phyloP scores from a whole-genome alignment of 1,139 yeast genomes.

The Geotrichum restrictum region DNA sequence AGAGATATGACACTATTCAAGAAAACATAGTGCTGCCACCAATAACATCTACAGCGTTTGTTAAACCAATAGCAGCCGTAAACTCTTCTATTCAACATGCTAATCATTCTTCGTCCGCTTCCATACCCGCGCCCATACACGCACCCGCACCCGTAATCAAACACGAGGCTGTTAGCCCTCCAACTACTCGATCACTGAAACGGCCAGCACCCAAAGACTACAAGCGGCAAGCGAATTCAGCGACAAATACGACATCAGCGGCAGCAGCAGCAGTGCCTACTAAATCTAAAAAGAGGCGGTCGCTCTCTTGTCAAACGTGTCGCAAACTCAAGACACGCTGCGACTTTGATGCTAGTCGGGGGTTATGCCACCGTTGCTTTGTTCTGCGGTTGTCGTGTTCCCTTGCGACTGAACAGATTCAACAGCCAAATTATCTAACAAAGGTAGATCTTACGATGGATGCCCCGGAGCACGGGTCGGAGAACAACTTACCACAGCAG shows the following conservation, averaged over 20 bases:
- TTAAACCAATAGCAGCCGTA: neutral
- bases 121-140: too few relatives aligned
- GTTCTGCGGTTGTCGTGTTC: constrained; percentile 48
- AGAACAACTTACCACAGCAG: neutral
- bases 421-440: constrained; percentile 17
- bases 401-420: constrained; percentile 38
- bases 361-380: constrained; percentile 49
- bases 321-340: constrained; percentile 53
- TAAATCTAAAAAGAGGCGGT: constrained; percentile 39
- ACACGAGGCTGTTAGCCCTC: neutral
- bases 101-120: too few relatives aligned
- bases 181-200: neutral
- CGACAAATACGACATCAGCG: neutral
- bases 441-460: constrained; percentile 6
- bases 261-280: too few relatives aligned
- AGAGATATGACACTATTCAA: neutral
- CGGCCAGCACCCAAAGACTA: too few relatives aligned
- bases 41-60: constrained; percentile 4
- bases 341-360: constrained; percentile 43
- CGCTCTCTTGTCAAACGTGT: constrained; percentile 50
- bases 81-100: too few relatives aligned
- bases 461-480: neutral
- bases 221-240: neutral
- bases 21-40: constrained; percentile 4
- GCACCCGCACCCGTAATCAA: too few relatives aligned